These are phyloP conservation scores for Daldinia vernicosa DNA, from an alignment of 495 filamentous ascomycete genomes.

Conservation along the genomic window DNA sequence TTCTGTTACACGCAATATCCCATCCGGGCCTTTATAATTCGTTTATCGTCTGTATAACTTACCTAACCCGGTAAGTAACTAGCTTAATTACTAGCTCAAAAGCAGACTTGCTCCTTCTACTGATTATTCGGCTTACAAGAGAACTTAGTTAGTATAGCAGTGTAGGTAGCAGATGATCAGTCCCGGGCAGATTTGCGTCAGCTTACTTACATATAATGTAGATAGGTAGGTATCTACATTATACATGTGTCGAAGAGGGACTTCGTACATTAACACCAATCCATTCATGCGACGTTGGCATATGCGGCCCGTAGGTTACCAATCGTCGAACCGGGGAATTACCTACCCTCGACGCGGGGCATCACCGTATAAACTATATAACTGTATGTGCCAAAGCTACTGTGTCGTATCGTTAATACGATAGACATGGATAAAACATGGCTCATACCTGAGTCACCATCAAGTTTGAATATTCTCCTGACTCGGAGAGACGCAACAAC, in stretches of 20 bases:
- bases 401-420: slow-evolving; percentile 15
- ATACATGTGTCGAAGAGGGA: neutral
- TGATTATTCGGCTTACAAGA: slow-evolving; percentile 11
- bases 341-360: slow-evolving; percentile 15
- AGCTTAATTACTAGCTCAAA: too few species aligned
- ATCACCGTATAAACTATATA: slow-evolving; percentile 11
- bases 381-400: slow-evolving; percentile 20
- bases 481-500: slow-evolving; percentile 19
- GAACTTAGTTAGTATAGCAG: too few species aligned
- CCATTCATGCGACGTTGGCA: neutral
- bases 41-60: neutral
- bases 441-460: neutral
- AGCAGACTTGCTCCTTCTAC: neutral
- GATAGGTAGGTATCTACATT: too few species aligned
- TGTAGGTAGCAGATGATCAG: slow-evolving; percentile 25
- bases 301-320: slow-evolving; percentile 3
- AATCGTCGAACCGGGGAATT: slow-evolving; percentile 35
- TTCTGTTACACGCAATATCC: slow-evolving; percentile 7
- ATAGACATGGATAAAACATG: slow-evolving; percentile 2
- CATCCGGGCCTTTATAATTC: neutral
- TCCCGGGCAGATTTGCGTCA: slow-evolving; percentile 22
- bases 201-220: slow-evolving; percentile 31
- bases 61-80: neutral
- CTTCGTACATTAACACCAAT: neutral
- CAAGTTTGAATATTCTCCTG: slow-evolving; percentile 15